These are phyloP conservation scores for Cladochytrium replicatum DNA, from an alignment of 192 early-diverging fungal genomes.

Conservation along the genomic window DNA sequence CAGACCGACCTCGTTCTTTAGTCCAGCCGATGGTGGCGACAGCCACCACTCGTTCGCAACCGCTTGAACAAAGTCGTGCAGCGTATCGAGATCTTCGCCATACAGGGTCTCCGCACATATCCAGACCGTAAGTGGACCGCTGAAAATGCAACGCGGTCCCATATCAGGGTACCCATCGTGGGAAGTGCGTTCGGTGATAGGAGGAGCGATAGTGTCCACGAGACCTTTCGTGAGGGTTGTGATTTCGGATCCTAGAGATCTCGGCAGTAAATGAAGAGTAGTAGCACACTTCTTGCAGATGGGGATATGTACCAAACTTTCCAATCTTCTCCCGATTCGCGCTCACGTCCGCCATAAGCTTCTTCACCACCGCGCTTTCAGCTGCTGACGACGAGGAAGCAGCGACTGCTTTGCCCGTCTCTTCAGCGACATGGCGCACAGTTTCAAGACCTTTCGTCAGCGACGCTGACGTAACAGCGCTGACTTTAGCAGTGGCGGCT, in stretches of 20 bases:
- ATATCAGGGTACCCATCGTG: background rate
- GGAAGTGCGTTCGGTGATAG: slow-evolving; percentile 8
- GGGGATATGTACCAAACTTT: slow-evolving; percentile 18
- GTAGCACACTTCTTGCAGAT: background rate
- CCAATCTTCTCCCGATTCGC: slow-evolving; percentile 30
- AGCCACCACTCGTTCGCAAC: slow-evolving; percentile 31
- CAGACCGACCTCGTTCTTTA: too few relatives aligned
- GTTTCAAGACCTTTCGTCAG: slow-evolving; percentile 17
- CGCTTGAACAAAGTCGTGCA: slow-evolving; percentile 36
- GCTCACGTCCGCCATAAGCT: slow-evolving; percentile 16
- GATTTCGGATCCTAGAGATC: slow-evolving; percentile 17
- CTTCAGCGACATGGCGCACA: slow-evolving; percentile 29
- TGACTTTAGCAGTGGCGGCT: slow-evolving; percentile 16
- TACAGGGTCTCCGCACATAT: slow-evolving; percentile 20
- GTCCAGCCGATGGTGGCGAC: too few relatives aligned
- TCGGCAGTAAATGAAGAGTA: slow-evolving; percentile 1
- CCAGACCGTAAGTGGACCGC: slow-evolving; percentile 25
- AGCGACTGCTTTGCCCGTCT: slow-evolving; percentile 26
- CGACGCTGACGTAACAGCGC: slow-evolving; percentile 22
- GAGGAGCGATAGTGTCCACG: slow-evolving; percentile 35
- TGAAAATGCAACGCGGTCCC: slow-evolving; percentile 12
- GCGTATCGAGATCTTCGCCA: slow-evolving; percentile 11
- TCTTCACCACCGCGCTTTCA: slow-evolving; percentile 34
- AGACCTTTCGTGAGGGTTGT: slow-evolving; percentile 22
- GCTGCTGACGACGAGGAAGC: too few relatives aligned